Conservation (phyloP, 805 yeast genomes). For the Pichia exigua region DNA sequence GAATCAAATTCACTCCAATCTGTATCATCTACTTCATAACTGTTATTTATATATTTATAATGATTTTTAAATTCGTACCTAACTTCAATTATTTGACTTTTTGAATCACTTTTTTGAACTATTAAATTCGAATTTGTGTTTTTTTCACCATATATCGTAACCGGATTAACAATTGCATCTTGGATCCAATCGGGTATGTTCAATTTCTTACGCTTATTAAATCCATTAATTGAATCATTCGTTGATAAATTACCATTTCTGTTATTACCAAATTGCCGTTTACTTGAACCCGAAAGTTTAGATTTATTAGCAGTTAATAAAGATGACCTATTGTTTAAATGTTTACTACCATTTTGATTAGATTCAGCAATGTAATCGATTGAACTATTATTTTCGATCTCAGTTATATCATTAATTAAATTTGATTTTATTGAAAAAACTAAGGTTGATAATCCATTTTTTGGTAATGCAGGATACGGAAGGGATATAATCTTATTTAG, state of each 20-base stretch:
- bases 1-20: slow-evolving; percentile 30
- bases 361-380: slow-evolving; percentile 37
- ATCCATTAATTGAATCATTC: not conserved
- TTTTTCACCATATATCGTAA: slow-evolving; percentile 24
- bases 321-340: slow-evolving; percentile 15
- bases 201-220: slow-evolving; percentile 20
- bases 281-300: not conserved
- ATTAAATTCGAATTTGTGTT: slow-evolving; percentile 26
- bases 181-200: slow-evolving; percentile 26
- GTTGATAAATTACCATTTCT: not conserved
- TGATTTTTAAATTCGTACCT: slow-evolving; percentile 12
- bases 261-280: not conserved
- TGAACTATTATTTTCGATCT: slow-evolving; percentile 33
- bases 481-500: slow-evolving; percentile 28
- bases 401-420: slow-evolving; percentile 24
- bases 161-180: slow-evolving; percentile 20
- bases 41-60: slow-evolving; percentile 19
- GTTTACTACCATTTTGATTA: slow-evolving; percentile 22
- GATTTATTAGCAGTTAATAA: slow-evolving; percentile 5
- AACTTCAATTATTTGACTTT: slow-evolving; percentile 15
- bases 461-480: slow-evolving; percentile 47
- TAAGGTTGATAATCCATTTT: slow-evolving; percentile 55
- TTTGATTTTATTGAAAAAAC: slow-evolving; percentile 49
- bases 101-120: slow-evolving; percentile 13
- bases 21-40: slow-evolving; percentile 23